These are phyloP conservation scores for Starmerella geochares DNA, from an alignment of 805 yeast genomes.

Conservation along the genomic window DNA sequence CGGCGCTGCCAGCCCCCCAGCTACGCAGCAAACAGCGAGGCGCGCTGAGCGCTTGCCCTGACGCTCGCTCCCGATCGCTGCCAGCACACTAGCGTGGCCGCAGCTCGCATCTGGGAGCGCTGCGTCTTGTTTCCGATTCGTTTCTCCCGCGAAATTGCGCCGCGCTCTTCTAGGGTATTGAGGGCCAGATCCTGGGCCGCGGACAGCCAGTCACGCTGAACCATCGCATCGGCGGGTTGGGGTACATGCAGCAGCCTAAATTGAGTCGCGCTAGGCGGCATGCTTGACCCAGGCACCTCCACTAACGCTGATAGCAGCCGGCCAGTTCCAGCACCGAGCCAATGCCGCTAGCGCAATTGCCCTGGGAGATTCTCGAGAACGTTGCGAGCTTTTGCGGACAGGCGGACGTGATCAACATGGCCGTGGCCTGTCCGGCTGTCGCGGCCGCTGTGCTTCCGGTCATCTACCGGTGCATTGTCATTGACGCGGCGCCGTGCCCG, in stretches of 20 bases:
- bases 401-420: conserved; percentile 30
- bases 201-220: neutral
- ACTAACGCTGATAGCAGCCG: too few species aligned
- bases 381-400: conserved; percentile 29
- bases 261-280: neutral
- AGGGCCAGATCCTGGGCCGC: neutral
- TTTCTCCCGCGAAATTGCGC: too few species aligned
- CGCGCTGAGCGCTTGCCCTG: too few species aligned
- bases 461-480: conserved; percentile 28
- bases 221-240: conserved; percentile 1
- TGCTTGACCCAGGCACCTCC: too few species aligned
- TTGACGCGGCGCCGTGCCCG: conserved; percentile 29
- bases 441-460: conserved; percentile 24
- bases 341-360: conserved; percentile 22
- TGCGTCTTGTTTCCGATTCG: too few species aligned
- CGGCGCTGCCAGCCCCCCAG: too few species aligned
- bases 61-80: too few species aligned
- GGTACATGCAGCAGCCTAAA: neutral
- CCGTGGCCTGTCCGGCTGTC: conserved; percentile 25
- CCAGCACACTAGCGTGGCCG: too few species aligned
- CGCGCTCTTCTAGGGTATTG: neutral
- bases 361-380: conserved; percentile 26
- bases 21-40: too few species aligned
- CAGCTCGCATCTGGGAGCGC: too few species aligned
- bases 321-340: too few species aligned